Evolutionary conservation across 352 stramenopile species (phyloP).

Genomic region (Pythium utonaiense): DNA sequence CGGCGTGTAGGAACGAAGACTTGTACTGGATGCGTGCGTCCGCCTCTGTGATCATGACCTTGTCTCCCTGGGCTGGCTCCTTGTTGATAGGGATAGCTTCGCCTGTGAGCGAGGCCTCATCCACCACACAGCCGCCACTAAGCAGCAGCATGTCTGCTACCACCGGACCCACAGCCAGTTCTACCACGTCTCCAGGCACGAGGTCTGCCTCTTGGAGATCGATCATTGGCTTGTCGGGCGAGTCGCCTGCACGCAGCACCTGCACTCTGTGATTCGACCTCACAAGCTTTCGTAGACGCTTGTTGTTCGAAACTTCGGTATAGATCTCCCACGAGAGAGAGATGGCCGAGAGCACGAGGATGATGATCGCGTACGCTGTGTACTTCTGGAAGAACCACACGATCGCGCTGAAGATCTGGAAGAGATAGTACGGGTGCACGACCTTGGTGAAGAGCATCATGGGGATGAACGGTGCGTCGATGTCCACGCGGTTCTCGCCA

Average conservation of each 20-base stretch:
- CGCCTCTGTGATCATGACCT: slow-evolving; percentile 26
- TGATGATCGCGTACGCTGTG: slow-evolving; percentile 38
- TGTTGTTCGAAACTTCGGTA: slow-evolving; percentile 40
- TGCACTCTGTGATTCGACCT: slow-evolving; percentile 31
- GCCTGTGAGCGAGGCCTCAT: slow-evolving; percentile 49
- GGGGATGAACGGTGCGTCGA: slow-evolving; percentile 29
- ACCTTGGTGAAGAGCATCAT: slow-evolving; percentile 51
- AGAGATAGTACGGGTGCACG: slow-evolving; percentile 60
- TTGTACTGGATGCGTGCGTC: slow-evolving; percentile 27
- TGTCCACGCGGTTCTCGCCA: slow-evolving; percentile 41
- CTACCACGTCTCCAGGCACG: slow-evolving; percentile 48
- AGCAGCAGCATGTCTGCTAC: slow-evolving; percentile 45
- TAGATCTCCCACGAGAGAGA: slow-evolving; percentile 55
- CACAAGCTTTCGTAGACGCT: slow-evolving; percentile 37
- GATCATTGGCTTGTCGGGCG: slow-evolving; percentile 3
- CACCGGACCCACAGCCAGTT: slow-evolving; percentile 26
- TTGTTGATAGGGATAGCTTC: slow-evolving; percentile 46
- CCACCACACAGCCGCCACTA: slow-evolving; percentile 32
- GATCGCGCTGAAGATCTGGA: slow-evolving; percentile 48
- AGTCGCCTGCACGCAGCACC: slow-evolving; percentile 24
- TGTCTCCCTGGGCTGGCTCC: slow-evolving; percentile 18
- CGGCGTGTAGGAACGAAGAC: slow-evolving; percentile 33
- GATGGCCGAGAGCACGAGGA: slow-evolving; percentile 35
- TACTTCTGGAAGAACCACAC: slow-evolving; percentile 52
- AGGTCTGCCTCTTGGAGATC: slow-evolving; percentile 35